A percentile compares a stretch with the other conserved stretches of the same genome.
These are phyloP conservation scores for Carnegiea gigantea DNA, from an alignment of 179 eudicot species.

Conservation along the genomic window DNA sequence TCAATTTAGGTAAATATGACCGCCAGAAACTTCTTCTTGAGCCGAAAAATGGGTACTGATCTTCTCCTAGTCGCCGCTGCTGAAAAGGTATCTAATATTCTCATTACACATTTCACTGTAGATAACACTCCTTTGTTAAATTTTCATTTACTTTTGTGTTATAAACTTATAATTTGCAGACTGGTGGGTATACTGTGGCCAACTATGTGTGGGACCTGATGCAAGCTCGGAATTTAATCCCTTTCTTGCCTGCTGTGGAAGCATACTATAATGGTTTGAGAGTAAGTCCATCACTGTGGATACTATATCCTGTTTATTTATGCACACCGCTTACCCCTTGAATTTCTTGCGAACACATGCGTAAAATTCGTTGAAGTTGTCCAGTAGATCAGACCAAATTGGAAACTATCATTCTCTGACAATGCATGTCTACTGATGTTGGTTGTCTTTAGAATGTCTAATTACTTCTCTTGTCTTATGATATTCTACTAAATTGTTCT, in stretches of 20 bases:
- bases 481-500: not conserved
- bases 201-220: slow-evolving; percentile 87
- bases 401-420: no score
- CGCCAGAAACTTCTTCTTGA: slow-evolving; percentile 45
- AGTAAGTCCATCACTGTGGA: slow-evolving; percentile 44
- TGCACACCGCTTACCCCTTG: no score
- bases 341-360: not conserved
- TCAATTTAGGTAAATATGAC: slow-evolving; percentile 53
- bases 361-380: not conserved
- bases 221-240: slow-evolving; percentile 55
- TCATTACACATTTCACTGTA: not conserved
- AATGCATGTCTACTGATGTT: not conserved
- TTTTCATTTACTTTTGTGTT: not conserved
- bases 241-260: slow-evolving; percentile 64
- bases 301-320: not conserved
- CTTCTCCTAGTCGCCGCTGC: slow-evolving; percentile 79
- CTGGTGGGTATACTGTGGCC: slow-evolving; percentile 71
- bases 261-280: slow-evolving; percentile 76
- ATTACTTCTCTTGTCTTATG: not conserved
- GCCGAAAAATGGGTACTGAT: slow-evolving; percentile 54
- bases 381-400: not conserved
- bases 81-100: slow-evolving; percentile 63
- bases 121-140: not conserved
- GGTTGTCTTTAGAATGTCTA: not conserved
- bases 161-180: slow-evolving; percentile 50